A percentile compares a stretch with the other conserved stretches of the same genome.
These are phyloP conservation scores for Hanseniaspora jakobsenii DNA, from an alignment of 805 yeast species.

Conservation along the genomic window DNA sequence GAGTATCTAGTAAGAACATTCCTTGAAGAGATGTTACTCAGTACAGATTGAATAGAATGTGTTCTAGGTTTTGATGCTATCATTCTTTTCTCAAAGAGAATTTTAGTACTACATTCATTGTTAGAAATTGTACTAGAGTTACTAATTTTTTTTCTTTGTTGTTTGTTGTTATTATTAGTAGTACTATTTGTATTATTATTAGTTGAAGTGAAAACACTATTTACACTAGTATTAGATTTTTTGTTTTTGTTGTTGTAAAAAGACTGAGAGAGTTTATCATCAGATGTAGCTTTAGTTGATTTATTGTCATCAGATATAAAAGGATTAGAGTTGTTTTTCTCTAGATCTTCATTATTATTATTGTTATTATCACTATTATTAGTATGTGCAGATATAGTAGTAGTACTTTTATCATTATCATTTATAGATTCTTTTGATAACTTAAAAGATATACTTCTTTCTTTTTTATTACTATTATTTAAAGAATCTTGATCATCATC, in stretches of 20 bases:
- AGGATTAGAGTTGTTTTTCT: too few relatives aligned
- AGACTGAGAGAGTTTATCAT: neutral
- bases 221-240: too few relatives aligned
- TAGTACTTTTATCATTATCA: neutral
- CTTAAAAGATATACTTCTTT: too few relatives aligned
- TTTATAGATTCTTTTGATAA: too few relatives aligned
- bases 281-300: too few relatives aligned
- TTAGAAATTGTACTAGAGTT: conserved; percentile 16
- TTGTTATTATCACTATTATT: neutral
- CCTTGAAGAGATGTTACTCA: conserved; percentile 50
- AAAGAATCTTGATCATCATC: too few relatives aligned
- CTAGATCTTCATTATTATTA: too few relatives aligned
- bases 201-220: too few relatives aligned
- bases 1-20: conserved; percentile 40
- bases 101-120: conserved; percentile 18
- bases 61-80: conserved; percentile 43
- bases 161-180: neutral
- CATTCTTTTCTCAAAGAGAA: conserved; percentile 41
- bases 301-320: neutral
- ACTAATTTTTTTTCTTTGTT: conserved; percentile 15
- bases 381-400: neutral
- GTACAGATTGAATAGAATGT: conserved; percentile 32
- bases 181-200: too few relatives aligned
- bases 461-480: too few relatives aligned
- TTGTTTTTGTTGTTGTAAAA: conserved; percentile 3